Evolutionary conservation across 148 eudicot genomes (phyloP).

Genomic region (Silene conica): DNA sequence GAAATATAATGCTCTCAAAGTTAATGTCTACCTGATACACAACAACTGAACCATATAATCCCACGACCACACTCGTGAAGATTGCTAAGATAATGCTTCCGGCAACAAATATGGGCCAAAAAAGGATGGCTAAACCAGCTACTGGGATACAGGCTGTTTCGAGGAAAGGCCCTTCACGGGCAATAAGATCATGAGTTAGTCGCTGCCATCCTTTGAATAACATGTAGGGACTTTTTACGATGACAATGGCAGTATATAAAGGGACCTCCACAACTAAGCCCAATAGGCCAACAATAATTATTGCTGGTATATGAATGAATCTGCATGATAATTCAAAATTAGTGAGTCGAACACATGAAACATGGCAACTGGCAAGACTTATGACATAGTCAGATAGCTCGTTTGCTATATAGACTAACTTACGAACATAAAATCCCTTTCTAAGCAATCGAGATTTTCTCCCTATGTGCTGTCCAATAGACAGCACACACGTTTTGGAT

Average conservation of each 20-base stretch:
- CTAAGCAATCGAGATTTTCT: too few species aligned
- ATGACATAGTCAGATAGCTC: too few species aligned
- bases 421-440: too few species aligned
- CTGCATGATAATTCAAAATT: too few species aligned
- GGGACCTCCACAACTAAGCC: too few species aligned
- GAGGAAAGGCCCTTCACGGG: conserved; percentile 89
- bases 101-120: conserved; percentile 84
- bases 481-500: too few species aligned
- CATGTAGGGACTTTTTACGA: conserved; percentile 83
- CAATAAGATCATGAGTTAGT: conserved; percentile 67
- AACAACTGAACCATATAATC: conserved; percentile 65
- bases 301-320: too few species aligned
- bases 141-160: conserved; percentile 92
- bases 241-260: conserved; percentile 65
- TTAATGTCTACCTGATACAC: conserved; percentile 69
- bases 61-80: conserved; percentile 72
- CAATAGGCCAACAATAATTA: too few species aligned
- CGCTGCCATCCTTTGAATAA: conserved; percentile 88
- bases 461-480: too few species aligned
- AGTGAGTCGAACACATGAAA: too few species aligned
- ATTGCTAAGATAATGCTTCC: conserved; percentile 59
- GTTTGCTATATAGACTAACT: too few species aligned
- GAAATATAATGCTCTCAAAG: not conserved
- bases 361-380: too few species aligned
- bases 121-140: conserved; percentile 81